Base-by-base conservation (phyloP, 2,329 filamentous ascomycete genomes). In the Orbilia ellipsospora region DNA sequence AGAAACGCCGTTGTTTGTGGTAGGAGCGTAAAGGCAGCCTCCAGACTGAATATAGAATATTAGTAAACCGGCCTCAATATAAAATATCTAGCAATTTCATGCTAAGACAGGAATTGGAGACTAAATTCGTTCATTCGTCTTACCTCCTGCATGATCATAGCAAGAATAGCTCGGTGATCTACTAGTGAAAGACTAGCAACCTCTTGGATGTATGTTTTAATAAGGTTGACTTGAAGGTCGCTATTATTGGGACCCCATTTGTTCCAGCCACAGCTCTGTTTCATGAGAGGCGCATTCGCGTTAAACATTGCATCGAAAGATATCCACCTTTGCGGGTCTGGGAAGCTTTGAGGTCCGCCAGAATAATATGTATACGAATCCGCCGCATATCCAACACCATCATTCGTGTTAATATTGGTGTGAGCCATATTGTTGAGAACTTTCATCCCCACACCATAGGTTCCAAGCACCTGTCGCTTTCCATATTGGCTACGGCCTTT, bases 101-200 rank as follows among this genome's bases (percentile, higher is more conserved):
- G 31, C 7, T 48, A 1, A 13, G 16, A 48, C 16, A 18, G 8
- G 44, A n/a, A n/a, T 48, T 12, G 6, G 13, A 7, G 1, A 18
- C 44, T 18, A n/a, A 48, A 48, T 48, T 18, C 13, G 13, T 48
- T 15, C 28, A 28, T 26, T 66, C 31, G 16, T 26, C 67, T 40
- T 62, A 78, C 78, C 79, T 84, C 83, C 78, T 84, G 82, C 82
- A 84, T 83, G 73, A 84, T 83, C 73, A 84, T 82, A 61, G 78
- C 80, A 59, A 84, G 80, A 75, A 83, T 82, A 51, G 83, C 80
- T 13, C 82, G 77, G 64, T 79, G 73, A 63, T 83, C 82, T 55
- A 84, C 81, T 36, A 52, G 36, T 0, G 78, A 64, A 7, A 73
- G 65, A 18, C 60, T 44, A 1, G 77, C 64, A 40, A 78, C 73